Percentiles rank a stretch among this genome's conserved stretches.
These are phyloP conservation scores for Podaxis carcinomalis DNA, from an alignment of 768 basidiomycete genomes.

Conservation along the genomic window DNA sequence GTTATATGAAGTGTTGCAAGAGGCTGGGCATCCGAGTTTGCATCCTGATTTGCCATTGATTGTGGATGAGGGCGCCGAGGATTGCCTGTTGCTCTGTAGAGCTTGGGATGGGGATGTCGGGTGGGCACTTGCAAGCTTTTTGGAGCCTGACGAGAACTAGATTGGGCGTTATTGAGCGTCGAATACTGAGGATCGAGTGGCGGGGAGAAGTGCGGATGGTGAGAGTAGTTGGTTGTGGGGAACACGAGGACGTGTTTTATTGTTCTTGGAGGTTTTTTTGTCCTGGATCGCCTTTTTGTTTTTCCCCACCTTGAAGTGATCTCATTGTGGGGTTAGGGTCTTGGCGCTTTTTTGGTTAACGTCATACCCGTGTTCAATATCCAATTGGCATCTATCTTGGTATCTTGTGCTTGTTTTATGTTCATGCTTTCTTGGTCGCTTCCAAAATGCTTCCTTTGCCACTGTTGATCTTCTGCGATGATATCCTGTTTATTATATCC, in stretches of 20 bases:
- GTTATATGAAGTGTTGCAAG: slow-evolving; percentile 63
- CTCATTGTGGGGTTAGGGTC: background rate
- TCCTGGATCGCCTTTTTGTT: background rate
- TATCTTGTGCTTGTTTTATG: slow-evolving; percentile 1
- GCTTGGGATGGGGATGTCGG: slow-evolving; percentile 55
- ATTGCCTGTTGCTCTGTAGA: slow-evolving; percentile 73
- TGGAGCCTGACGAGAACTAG: slow-evolving; percentile 50
- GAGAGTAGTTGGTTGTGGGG: background rate
- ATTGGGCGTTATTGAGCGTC: background rate
- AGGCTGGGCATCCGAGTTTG: slow-evolving; percentile 74
- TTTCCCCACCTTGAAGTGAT: background rate
- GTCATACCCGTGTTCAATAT: background rate
- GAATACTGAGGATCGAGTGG: background rate
- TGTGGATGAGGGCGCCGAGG: slow-evolving; percentile 66
- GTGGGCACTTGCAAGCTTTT: slow-evolving; percentile 81
- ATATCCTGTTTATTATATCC: background rate
- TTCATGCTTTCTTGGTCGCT: background rate
- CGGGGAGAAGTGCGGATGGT: background rate
- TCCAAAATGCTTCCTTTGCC: background rate
- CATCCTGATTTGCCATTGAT: slow-evolving; percentile 72
- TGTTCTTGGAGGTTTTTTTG: background rate
- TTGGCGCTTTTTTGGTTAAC: slow-evolving; percentile 4
- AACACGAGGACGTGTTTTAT: background rate
- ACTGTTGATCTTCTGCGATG: background rate
- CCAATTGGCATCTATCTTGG: slow-evolving; percentile 4